Evolutionary conservation across 139 green algal genomes (phyloP), one percentile per base, ranked within the genome.

Genomic region (Micractinium sp.): DNA sequence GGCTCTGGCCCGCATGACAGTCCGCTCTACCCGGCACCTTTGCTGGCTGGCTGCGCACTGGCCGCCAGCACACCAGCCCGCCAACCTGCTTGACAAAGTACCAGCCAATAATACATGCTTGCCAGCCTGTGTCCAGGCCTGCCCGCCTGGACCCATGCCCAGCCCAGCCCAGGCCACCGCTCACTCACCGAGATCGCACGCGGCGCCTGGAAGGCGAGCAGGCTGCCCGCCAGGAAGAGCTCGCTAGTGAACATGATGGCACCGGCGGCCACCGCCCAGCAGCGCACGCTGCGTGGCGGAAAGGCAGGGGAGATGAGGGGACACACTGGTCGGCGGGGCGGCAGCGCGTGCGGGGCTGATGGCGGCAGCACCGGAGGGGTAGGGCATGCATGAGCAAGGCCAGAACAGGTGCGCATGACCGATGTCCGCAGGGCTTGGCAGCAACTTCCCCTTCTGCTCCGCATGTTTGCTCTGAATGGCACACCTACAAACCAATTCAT

Each of bases 181-280:
- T 12, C 63, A 71, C 71, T 0, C 31, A 38, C 77, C 77, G 56
- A 29, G 53, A 69, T 73, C 31, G n/a, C 47, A 16, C 53, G 39
- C 53, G n/a, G 74, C 23, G 67, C 41, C 67, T 88, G 53, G 87
- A 88, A 90, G 14, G 80, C 63, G 7, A 85, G 39, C 78, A 90
- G 87, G n/a, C 76, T 86, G 4, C 78, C 63, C 29, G 87, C 87
- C 87, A 90, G 78, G 67, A 95, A 92, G 91, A 95, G 89, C 85
- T 97, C 94, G 4, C 93, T 93, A 7, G 85, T 67, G 35, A 96
- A 83, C 92, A 96, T 96, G 87, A 92, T 87, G 33, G 87, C 88
- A 25, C 94, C 95, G 0, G 92, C 93, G 2, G 90, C 86, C 14
- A 97, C n/a, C 3, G 94, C 89, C 92, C 92, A 97, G 87, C 92